Evolutionary conservation across 2,329 filamentous ascomycete genomes (phyloP).

Genomic region (Cladosporium sp.): DNA sequence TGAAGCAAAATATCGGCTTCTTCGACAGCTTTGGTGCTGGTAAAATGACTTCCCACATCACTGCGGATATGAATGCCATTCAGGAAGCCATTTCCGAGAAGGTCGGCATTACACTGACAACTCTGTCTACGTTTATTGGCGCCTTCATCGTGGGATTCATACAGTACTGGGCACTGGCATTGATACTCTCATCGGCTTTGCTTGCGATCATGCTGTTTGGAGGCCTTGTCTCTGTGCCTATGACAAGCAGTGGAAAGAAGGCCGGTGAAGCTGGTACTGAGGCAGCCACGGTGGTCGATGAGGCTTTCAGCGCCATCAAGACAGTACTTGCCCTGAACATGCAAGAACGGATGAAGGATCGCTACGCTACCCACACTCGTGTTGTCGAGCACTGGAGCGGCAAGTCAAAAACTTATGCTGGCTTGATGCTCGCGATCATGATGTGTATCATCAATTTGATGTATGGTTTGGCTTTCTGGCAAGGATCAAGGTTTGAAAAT

Average conservation of each 20-base stretch:
- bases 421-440: slow-evolving; percentile 74
- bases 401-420: slow-evolving; percentile 49
- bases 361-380: slow-evolving; percentile 74
- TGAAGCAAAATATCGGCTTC: slow-evolving; percentile 56
- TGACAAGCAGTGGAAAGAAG: slow-evolving; percentile 75
- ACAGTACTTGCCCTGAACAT: slow-evolving; percentile 89
- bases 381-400: slow-evolving; percentile 73
- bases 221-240: slow-evolving; percentile 70
- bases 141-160: slow-evolving; percentile 50
- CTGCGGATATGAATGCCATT: slow-evolving; percentile 49
- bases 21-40: slow-evolving; percentile 56
- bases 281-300: slow-evolving; percentile 83
- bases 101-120: slow-evolving; percentile 50
- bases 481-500: slow-evolving; percentile 73
- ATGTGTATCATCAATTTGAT: slow-evolving; percentile 74
- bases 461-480: slow-evolving; percentile 51
- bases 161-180: slow-evolving; percentile 75
- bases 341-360: slow-evolving; percentile 78
- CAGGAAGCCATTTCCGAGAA: slow-evolving; percentile 50
- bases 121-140: slow-evolving; percentile 49
- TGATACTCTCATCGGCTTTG: slow-evolving; percentile 79
- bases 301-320: slow-evolving; percentile 86
- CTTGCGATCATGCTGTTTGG: slow-evolving; percentile 73
- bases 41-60: slow-evolving; percentile 52
- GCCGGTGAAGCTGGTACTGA: slow-evolving; percentile 74